Conservation (phyloP, 352 stramenopile species). For the Phytophthora lateralis region DNA sequence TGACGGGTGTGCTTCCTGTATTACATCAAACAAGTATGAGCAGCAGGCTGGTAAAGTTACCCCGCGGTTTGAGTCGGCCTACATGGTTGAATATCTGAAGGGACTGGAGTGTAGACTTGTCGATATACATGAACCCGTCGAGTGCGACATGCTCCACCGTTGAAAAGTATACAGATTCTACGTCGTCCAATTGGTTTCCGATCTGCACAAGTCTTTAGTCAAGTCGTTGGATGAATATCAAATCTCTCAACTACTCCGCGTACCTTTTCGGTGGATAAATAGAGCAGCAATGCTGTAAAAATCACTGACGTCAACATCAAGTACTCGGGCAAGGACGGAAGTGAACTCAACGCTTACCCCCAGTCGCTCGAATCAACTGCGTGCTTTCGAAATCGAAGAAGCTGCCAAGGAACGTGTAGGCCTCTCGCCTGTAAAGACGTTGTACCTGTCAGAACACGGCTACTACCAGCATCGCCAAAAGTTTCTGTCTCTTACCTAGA, state of each 20-base stretch:
- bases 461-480: background rate
- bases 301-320: background rate
- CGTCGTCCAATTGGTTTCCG: slow-evolving; percentile 79
- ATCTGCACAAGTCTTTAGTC: slow-evolving; percentile 50
- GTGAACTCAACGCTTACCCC: slow-evolving; percentile 45
- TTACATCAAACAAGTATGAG: slow-evolving; percentile 1
- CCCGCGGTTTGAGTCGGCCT: slow-evolving; percentile 7
- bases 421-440: slow-evolving; percentile 48
- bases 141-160: slow-evolving; percentile 70
- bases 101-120: slow-evolving; percentile 68
- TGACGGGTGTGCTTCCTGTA: slow-evolving; percentile 80
- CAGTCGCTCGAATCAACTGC: slow-evolving; percentile 75
- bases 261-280: slow-evolving; percentile 77
- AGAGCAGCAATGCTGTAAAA: slow-evolving; percentile 64
- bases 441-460: background rate
- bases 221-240: background rate
- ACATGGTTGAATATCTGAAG: slow-evolving; percentile 88
- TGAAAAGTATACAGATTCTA: slow-evolving; percentile 56
- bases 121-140: slow-evolving; percentile 83
- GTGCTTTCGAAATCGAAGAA: slow-evolving; percentile 84
- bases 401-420: slow-evolving; percentile 67
- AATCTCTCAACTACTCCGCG: background rate
- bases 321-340: background rate
- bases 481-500: slow-evolving; percentile 23
- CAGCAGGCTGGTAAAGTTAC: background rate